Base-by-base conservation (phyloP, 2,329 filamentous ascomycete species). In the Colletotrichum sp. region DNA sequence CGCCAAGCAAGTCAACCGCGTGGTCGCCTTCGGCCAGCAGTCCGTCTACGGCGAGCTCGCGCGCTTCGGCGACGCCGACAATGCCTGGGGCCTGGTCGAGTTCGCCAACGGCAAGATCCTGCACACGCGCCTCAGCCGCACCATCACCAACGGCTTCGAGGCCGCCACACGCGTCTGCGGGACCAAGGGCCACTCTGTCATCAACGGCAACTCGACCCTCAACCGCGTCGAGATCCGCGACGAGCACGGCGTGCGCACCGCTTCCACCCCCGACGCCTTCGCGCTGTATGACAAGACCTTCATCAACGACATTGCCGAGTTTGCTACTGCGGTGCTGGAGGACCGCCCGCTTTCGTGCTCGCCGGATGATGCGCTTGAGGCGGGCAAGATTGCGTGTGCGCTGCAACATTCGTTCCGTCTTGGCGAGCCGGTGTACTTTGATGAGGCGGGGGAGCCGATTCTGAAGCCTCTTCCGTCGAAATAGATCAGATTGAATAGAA, bases 21-120 rank as follows among this genome's bases (percentile, higher is more conserved):
- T 52, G 0, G 44, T 52, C 10, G 44, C 44, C 10, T 52, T 52
- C 44, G 44, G 44, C 44, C 44, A 52, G 44, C 44, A 52, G 10
- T 52, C 44, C 1, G 44, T 52, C n/a, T 52, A 21, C 44, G 18
- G n/a, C 44, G 44, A 21, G 44, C 44, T 52, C 44, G 44, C 44
- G 2, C n/a, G n/a, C 16, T 21, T 52, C 10, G 44, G 44, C 44
- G 80, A 81, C 75, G 77, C 74, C 13, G 84, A 85, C 77, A 85
- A 84, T 70, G 84, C 80, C 8, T 80, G 83, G 70, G 84, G 79
- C 5, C 76, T 84, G 9, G 81, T 85, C 12, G 84, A 85, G 76
- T 85, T 84, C 78, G 79, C 81, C 78, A 84, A 82, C 70, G 83
- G 84, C 26, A 84, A 84, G 76, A 81, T 85, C 34, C 80, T 83